These are phyloP conservation scores for Boletus sensibilis DNA, from an alignment of 768 basidiomycete genomes.

Conservation along the genomic window DNA sequence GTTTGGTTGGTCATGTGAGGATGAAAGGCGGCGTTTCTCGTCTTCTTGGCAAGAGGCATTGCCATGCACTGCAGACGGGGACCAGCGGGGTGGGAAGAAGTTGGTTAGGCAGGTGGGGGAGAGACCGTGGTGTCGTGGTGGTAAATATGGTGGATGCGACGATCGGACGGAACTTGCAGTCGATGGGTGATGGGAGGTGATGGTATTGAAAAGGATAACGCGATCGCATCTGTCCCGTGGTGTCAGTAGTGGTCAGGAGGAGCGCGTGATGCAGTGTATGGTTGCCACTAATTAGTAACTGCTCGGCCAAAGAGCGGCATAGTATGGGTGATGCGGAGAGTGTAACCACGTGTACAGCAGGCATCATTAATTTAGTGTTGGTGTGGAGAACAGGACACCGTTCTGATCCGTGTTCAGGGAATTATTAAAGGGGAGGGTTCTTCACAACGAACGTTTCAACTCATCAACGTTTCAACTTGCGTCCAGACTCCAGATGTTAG, in stretches of 20 bases:
- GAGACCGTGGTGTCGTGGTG: too few species aligned
- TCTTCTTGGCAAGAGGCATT: too few species aligned
- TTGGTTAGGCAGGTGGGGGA: neutral
- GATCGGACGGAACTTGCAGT: neutral
- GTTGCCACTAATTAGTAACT: too few species aligned
- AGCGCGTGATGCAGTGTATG: too few species aligned
- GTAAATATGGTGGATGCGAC: neutral
- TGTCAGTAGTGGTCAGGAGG: too few species aligned
- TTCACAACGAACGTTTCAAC: conserved; percentile 3
- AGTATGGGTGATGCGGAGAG: neutral
- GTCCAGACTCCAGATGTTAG: neutral
- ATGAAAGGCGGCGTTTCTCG: too few species aligned
- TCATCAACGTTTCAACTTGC: conserved; percentile 2
- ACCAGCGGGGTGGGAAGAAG: neutral
- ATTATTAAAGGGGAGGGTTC: neutral
- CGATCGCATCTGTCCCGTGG: neutral
- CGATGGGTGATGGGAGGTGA: neutral
- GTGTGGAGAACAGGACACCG: neutral
- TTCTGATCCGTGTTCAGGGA: neutral
- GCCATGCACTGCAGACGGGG: too few species aligned
- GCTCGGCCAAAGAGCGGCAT: too few species aligned
- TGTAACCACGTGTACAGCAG: neutral
- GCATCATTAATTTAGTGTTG: neutral
- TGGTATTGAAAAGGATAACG: neutral
- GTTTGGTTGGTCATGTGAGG: too few species aligned